These are phyloP conservation scores for Tricladium varicosporioides DNA, from an alignment of 2,329 filamentous ascomycete species.

Conservation along the genomic window DNA sequence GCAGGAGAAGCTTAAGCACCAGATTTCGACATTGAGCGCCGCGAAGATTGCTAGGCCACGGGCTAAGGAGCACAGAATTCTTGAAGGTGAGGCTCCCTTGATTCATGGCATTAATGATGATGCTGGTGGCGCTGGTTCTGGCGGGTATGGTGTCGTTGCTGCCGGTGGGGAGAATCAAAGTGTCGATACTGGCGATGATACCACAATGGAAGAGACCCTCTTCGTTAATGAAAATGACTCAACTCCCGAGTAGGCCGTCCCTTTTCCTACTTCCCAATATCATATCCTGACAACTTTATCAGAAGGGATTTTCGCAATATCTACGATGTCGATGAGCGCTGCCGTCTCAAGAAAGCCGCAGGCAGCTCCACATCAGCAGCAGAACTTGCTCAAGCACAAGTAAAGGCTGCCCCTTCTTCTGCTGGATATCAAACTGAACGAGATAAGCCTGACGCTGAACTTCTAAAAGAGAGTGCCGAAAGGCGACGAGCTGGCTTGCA, in stretches of 20 bases:
- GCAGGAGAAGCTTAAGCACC: slow-evolving; percentile 17
- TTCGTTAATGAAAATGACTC: not conserved
- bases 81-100: too few relatives aligned
- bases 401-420: not conserved
- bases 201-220: too few relatives aligned
- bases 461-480: not conserved
- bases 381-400: not conserved
- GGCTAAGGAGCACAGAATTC: too few relatives aligned
- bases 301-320: not conserved
- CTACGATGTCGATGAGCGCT: not conserved
- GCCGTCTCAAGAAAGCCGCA: not conserved
- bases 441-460: not conserved
- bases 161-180: too few relatives aligned
- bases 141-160: too few relatives aligned
- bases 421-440: not conserved
- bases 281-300: not conserved
- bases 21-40: slow-evolving; percentile 15
- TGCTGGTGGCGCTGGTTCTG: too few relatives aligned
- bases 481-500: not conserved
- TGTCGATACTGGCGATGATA: too few relatives aligned
- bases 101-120: too few relatives aligned
- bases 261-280: not conserved
- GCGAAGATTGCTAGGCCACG: not conserved
- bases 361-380: not conserved
- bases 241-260: not conserved